Base-by-base conservation (phyloP, 495 filamentous ascomycete species). In the Hyaloscypha finlandica region DNA sequence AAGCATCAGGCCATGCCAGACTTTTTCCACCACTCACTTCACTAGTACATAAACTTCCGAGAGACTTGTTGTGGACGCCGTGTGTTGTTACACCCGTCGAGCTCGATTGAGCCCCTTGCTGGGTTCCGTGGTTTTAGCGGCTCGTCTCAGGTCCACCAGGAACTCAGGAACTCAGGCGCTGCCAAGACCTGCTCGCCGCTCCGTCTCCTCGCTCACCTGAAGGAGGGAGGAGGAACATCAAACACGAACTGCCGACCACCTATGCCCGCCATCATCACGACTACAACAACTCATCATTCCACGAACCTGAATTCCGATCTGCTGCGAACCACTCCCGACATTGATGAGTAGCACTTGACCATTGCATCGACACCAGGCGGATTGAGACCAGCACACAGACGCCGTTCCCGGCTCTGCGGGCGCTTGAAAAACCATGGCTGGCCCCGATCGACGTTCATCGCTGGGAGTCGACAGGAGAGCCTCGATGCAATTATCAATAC, bases 391-490 rank as follows among this genome's bases (percentile, higher is more conserved):
- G 30, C 59, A 20, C 22, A 55, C 42, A 59, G 61, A 61, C 42
- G 11, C 31, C 53, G 11, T 29, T 37, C 35, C 29, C 42, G 55
- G 55, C 30, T 37, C 22, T 35, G 67, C 45, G 45, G 61, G 37
- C 37, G 59, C 37, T 61, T 52, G 11, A 53, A 57, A 25, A 29
- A 45, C 29, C 12, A 72, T 72, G 66, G 63, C 69, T 33, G 65
- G 22, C 8, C 29, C 61, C n/a, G 66, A 68, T 39, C 62, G 63
- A 42, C 71, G 59, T 61, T 35, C n/a, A 20, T 65, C 69, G 31
- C 42, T 56, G 25, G 72, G 64, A 59, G 45, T 68, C 39, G 69
- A 70, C 53, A 70, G 65, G 67, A 74, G 67, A 30, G 64, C 56
- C 9, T 70, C 72, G 20, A 54, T 52, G 39, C 63, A 61, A 61